Evolutionary conservation across 352 stramenopile species (phyloP).

Genomic region (Aphanomyces euteiches): DNA sequence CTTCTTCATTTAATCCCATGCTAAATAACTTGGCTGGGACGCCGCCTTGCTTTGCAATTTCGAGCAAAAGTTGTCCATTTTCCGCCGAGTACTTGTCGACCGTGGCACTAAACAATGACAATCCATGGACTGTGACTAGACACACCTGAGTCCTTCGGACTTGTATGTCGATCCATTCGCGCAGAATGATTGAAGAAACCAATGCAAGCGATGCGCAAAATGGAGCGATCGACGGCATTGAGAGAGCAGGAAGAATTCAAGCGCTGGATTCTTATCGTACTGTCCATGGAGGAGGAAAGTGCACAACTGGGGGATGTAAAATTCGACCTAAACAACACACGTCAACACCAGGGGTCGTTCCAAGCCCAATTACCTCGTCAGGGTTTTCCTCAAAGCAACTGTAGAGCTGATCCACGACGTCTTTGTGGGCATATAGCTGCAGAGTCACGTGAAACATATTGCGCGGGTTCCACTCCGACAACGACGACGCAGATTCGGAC

Average conservation of each 20-base stretch:
- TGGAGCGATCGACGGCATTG: conserved; percentile 72
- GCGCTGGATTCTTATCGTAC: conserved; percentile 76
- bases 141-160: conserved; percentile 74
- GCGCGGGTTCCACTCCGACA: neutral
- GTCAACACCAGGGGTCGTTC: conserved; percentile 3
- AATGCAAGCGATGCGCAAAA: conserved; percentile 80
- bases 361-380: conserved; percentile 35
- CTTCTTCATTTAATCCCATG: conserved; percentile 61
- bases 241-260: conserved; percentile 85
- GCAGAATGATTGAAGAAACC: conserved; percentile 87
- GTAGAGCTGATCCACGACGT: conserved; percentile 76
- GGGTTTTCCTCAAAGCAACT: conserved; percentile 58
- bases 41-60: conserved; percentile 60
- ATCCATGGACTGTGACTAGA: conserved; percentile 22
- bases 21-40: conserved; percentile 73
- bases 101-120: conserved; percentile 4
- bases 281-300: conserved; percentile 82
- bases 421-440: conserved; percentile 77
- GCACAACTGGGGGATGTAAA: conserved; percentile 87
- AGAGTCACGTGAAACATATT: conserved; percentile 72
- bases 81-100: conserved; percentile 43
- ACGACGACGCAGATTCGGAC: neutral
- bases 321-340: conserved; percentile 52
- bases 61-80: conserved; percentile 56
- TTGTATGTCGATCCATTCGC: conserved; percentile 56